These are phyloP conservation scores for Entrophospora sp. DNA, from an alignment of 192 early-diverging fungal genomes.

Conservation along the genomic window DNA sequence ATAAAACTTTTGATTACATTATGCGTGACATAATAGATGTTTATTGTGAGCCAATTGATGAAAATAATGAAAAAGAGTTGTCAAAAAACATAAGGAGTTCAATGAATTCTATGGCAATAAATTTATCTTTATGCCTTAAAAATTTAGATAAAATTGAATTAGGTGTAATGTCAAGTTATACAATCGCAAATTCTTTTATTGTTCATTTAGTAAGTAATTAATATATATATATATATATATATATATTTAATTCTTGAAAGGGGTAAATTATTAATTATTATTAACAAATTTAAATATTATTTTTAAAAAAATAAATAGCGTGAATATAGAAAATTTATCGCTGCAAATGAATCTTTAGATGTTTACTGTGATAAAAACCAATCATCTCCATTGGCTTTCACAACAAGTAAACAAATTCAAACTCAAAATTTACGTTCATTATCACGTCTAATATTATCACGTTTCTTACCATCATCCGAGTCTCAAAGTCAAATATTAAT, in stretches of 20 bases:
- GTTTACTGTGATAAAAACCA: neutral
- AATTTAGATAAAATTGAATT: constrained; percentile 35
- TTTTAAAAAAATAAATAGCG: constrained; percentile 14
- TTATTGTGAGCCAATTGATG: constrained; percentile 8
- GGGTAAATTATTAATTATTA: neutral
- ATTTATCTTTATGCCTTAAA: constrained; percentile 22
- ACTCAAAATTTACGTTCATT: constrained; percentile 23
- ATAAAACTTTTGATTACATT: constrained; percentile 4
- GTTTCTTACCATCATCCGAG: constrained; percentile 35
- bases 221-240: neutral
- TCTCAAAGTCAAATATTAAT: constrained; percentile 29
- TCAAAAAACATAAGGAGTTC: neutral
- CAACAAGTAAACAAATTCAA: constrained; percentile 30
- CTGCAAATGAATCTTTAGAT: neutral
- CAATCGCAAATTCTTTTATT: constrained; percentile 45
- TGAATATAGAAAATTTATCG: constrained; percentile 22
- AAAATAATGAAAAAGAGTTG: neutral
- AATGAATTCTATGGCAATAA: constrained; percentile 32
- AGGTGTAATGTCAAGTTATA: constrained; percentile 39
- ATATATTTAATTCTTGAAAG: neutral
- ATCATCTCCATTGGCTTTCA: constrained; percentile 31
- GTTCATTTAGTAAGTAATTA: constrained; percentile 41
- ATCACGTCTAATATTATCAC: constrained; percentile 26
- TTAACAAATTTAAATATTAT: neutral
- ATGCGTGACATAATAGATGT: constrained; percentile 4